Percentiles rank a stretch among this genome's conserved stretches.
These are phyloP conservation scores for Neurospora sublineolata DNA, from an alignment of 495 filamentous ascomycete species.

Conservation along the genomic window DNA sequence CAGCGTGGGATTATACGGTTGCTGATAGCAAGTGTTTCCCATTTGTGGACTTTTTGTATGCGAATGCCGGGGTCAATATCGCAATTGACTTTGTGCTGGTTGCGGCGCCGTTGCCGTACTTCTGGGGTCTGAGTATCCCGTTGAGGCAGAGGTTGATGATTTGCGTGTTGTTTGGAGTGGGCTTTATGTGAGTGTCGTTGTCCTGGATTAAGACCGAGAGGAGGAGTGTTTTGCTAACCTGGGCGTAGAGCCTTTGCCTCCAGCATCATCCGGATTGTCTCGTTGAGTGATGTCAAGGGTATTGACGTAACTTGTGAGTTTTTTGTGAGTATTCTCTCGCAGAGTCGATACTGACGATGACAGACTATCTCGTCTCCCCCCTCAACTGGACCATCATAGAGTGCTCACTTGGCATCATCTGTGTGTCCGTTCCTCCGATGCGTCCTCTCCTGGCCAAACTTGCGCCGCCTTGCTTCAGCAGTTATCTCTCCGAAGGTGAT, in stretches of 20 bases:
- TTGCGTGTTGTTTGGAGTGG: constrained; percentile 16
- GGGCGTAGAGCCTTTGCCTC: constrained; percentile 7
- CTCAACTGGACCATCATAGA: constrained; percentile 24
- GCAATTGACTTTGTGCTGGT: constrained; percentile 36
- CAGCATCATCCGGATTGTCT: constrained; percentile 15
- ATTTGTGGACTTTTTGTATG: constrained; percentile 33
- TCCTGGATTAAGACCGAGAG: too few relatives aligned
- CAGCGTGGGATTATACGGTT: constrained; percentile 29
- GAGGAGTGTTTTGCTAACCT: too few relatives aligned
- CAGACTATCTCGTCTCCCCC: constrained; percentile 15
- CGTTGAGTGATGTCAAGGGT: constrained; percentile 8
- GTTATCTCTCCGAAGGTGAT: background rate
- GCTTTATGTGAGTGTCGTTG: constrained; percentile 14
- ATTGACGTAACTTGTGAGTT: constrained; percentile 18
- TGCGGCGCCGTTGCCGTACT: constrained; percentile 28
- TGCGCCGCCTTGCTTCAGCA: constrained; percentile 1
- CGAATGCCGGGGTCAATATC: constrained; percentile 33
- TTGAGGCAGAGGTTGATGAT: constrained; percentile 15
- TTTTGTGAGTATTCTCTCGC: too few relatives aligned
- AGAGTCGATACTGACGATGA: background rate
- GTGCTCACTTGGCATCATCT: constrained; percentile 21
- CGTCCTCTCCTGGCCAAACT: constrained; percentile 15
- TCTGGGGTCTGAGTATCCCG: constrained; percentile 28
- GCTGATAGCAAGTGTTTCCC: constrained; percentile 29
- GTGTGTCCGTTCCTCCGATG: constrained; percentile 18